phyloP scores from a whole-genome alignment of 192 early-diverging fungal species.

The Rhizoclosmatium sp. region DNA sequence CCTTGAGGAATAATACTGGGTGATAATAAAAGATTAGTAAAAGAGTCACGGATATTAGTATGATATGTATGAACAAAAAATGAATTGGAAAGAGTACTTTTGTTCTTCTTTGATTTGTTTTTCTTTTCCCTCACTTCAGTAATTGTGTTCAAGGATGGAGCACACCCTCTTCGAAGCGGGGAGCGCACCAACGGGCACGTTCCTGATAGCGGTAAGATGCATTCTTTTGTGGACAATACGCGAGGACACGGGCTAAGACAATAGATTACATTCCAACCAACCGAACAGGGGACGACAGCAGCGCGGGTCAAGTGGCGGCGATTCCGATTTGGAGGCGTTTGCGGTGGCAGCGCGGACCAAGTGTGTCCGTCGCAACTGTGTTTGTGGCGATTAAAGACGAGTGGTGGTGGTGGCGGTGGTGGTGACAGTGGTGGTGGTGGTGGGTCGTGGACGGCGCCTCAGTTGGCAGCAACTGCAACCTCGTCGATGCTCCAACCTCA shows the following conservation, averaged over 20 bases:
- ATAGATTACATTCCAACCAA: background rate
- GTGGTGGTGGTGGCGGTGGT: no score
- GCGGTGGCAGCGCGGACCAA: background rate
- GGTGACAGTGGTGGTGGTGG: no score
- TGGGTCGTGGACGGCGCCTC: no score
- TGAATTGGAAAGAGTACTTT: no score
- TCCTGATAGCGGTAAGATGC: background rate
- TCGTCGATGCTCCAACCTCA: background rate
- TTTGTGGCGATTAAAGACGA: background rate
- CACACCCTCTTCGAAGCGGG: background rate
- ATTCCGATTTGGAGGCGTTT: background rate
- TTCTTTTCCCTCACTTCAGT: no score
- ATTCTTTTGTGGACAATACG: background rate
- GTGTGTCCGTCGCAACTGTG: background rate
- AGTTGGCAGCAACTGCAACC: no score
- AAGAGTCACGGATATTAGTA: no score
- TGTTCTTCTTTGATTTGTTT: no score
- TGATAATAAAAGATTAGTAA: no score
- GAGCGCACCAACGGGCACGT: background rate
- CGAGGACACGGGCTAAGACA: background rate
- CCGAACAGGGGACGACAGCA: background rate
- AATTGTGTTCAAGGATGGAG: background rate
- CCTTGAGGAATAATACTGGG: no score
- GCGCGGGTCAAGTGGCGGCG: conserved; percentile 5
- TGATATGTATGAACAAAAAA: no score